These are phyloP conservation scores for Penicillium longicatenatum DNA, from an alignment of 495 filamentous ascomycete genomes.

Conservation along the genomic window DNA sequence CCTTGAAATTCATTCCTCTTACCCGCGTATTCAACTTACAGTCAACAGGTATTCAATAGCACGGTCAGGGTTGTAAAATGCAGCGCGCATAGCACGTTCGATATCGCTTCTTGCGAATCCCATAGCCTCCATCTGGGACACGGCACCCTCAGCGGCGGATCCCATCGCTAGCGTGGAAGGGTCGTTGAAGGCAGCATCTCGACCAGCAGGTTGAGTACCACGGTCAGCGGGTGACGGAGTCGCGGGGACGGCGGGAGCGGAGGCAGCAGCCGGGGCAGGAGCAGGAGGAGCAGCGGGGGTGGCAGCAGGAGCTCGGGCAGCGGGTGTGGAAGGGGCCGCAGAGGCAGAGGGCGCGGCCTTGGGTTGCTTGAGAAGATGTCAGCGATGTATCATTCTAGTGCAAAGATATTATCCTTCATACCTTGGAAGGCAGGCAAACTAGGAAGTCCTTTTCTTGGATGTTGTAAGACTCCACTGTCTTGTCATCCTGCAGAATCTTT, in stretches of 20 bases:
- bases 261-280: slow-evolving; percentile 60
- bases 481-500: slow-evolving; percentile 96
- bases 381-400: background rate
- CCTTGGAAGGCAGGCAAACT: slow-evolving; percentile 96
- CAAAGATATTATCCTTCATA: slow-evolving; percentile 36
- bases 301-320: slow-evolving; percentile 46
- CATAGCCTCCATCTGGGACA: slow-evolving; percentile 96
- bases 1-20: background rate
- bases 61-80: slow-evolving; percentile 94
- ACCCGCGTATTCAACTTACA: slow-evolving; percentile 53
- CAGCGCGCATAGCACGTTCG: slow-evolving; percentile 91
- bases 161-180: slow-evolving; percentile 85
- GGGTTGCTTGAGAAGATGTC: slow-evolving; percentile 48
- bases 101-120: slow-evolving; percentile 86
- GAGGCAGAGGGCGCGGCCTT: slow-evolving; percentile 65
- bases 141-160: slow-evolving; percentile 75
- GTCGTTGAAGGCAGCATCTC: slow-evolving; percentile 61
- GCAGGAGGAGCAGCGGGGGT: slow-evolving; percentile 64
- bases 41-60: slow-evolving; percentile 93
- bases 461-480: slow-evolving; percentile 91
- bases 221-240: slow-evolving; percentile 68
- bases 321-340: slow-evolving; percentile 59
- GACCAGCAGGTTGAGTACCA: slow-evolving; percentile 33
- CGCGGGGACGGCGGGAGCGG: slow-evolving; percentile 61
- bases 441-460: slow-evolving; percentile 99